A percentile compares a stretch with the other conserved stretches of the same genome.
Conservation (phyloP, 169 alveolate species). For the Blepharisma undulans region DNA sequence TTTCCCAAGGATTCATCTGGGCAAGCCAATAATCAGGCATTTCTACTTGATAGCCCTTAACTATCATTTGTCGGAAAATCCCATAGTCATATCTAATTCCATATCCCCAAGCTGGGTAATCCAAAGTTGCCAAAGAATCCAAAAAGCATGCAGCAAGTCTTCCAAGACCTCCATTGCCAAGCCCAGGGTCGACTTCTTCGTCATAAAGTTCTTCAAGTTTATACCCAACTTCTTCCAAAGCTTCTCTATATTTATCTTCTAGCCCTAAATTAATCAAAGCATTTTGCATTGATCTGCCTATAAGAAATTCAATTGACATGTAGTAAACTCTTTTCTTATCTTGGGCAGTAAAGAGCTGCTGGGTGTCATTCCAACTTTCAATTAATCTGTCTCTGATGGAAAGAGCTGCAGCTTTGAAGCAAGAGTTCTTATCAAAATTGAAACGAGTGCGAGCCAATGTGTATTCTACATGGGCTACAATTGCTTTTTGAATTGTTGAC, state of each 20-base stretch:
- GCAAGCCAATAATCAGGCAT: conserved; percentile 95
- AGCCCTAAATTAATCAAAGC: conserved; percentile 91
- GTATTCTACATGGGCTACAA: conserved; percentile 86
- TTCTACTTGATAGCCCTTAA: conserved; percentile 92
- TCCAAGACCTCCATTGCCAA: conserved; percentile 98
- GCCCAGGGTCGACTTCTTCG: conserved; percentile 95
- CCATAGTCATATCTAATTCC: conserved; percentile 97
- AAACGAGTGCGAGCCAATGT: conserved; percentile 94
- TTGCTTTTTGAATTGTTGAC: conserved; percentile 13
- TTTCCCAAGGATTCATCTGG: conserved; percentile 95
- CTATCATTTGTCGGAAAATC: conserved; percentile 93
- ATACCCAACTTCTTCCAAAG: conserved; percentile 90
- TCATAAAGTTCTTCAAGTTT: conserved; percentile 92
- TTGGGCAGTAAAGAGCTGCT: conserved; percentile 84
- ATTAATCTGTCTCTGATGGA: conserved; percentile 92
- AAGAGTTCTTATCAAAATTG: conserved; percentile 84
- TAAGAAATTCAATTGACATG: conserved; percentile 91
- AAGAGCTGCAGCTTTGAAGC: conserved; percentile 90
- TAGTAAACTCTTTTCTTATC: conserved; percentile 92
- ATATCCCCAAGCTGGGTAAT: conserved; percentile 96
- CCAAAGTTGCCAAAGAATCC: conserved; percentile 95
- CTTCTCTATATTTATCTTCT: conserved; percentile 88
- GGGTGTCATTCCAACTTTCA: conserved; percentile 93
- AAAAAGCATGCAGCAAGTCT: conserved; percentile 96
- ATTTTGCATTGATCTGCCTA: conserved; percentile 94